These are phyloP conservation scores for Entomortierella lignicola DNA, from an alignment of 192 early-diverging fungal species.

Conservation along the genomic window DNA sequence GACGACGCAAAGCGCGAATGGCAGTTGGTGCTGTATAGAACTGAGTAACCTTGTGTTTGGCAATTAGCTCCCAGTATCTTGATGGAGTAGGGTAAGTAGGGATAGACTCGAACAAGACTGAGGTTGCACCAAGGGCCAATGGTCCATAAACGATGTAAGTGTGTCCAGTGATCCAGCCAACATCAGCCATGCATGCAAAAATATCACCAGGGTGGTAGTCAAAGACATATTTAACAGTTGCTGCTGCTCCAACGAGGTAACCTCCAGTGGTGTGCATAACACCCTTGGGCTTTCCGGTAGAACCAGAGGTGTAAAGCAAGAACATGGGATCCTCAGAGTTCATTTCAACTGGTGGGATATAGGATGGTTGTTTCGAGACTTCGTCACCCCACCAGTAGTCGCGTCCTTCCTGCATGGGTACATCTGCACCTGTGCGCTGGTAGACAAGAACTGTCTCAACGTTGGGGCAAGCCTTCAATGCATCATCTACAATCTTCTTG, in stretches of 20 bases:
- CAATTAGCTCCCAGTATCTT: slow-evolving; percentile 86
- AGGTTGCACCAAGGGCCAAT: slow-evolving; percentile 85
- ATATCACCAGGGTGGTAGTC: slow-evolving; percentile 92
- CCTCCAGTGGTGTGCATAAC: slow-evolving; percentile 95
- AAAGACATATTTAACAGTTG: slow-evolving; percentile 93
- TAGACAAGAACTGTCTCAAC: slow-evolving; percentile 90
- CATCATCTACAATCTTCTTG: slow-evolving; percentile 95
- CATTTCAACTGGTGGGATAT: slow-evolving; percentile 85
- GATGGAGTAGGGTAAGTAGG: slow-evolving; percentile 92
- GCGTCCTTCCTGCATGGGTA: slow-evolving; percentile 78
- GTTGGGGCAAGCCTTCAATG: slow-evolving; percentile 77
- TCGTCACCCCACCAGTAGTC: slow-evolving; percentile 98
- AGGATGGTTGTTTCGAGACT: slow-evolving; percentile 78
- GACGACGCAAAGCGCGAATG: slow-evolving; percentile 90
- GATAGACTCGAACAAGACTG: slow-evolving; percentile 93
- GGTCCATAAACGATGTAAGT: slow-evolving; percentile 96
- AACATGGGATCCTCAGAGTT: slow-evolving; percentile 94
- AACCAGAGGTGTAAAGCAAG: slow-evolving; percentile 94
- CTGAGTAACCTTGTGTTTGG: slow-evolving; percentile 92
- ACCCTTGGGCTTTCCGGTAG: slow-evolving; percentile 93
- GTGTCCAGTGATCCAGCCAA: slow-evolving; percentile 91
- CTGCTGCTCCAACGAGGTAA: slow-evolving; percentile 87
- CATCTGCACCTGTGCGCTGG: slow-evolving; percentile 86
- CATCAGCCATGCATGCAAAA: slow-evolving; percentile 95
- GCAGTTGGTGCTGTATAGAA: slow-evolving; percentile 99